Conservation (phyloP, 2,329 filamentous ascomycete genomes). For the Monosporascus sp. region DNA sequence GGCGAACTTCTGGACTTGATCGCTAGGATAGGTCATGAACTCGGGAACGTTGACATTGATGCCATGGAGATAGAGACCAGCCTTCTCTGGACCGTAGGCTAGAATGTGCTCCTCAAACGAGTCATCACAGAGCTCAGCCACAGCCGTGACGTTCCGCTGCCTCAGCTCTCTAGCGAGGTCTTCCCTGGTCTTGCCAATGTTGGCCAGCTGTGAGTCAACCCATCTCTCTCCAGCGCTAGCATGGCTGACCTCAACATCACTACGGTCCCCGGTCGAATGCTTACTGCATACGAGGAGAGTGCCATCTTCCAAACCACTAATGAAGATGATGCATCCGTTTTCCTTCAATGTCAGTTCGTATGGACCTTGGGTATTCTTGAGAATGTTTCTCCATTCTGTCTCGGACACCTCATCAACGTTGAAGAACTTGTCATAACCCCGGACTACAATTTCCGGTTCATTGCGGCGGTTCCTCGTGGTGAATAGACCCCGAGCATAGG, state of each 20-base stretch:
- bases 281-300: slow-evolving; percentile 97
- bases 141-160: slow-evolving; percentile 81
- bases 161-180: slow-evolving; percentile 74
- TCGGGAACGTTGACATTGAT: slow-evolving; percentile 93
- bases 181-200: slow-evolving; percentile 69
- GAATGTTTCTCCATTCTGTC: slow-evolving; percentile 79
- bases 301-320: slow-evolving; percentile 83
- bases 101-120: slow-evolving; percentile 95
- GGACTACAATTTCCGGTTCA: slow-evolving; percentile 70
- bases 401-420: slow-evolving; percentile 77
- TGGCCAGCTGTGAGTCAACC: slow-evolving; percentile 72
- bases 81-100: slow-evolving; percentile 73
- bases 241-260: slow-evolving; percentile 70
- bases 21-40: slow-evolving; percentile 80
- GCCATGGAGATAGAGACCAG: slow-evolving; percentile 91
- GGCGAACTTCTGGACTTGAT: slow-evolving; percentile 83
- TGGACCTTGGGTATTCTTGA: slow-evolving; percentile 69
- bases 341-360: slow-evolving; percentile 97
- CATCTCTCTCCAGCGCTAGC: slow-evolving; percentile 76
- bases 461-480: slow-evolving; percentile 66
- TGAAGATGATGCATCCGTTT: slow-evolving; percentile 99
- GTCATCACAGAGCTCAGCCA: slow-evolving; percentile 95
- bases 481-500: slow-evolving; percentile 89
- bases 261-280: slow-evolving; percentile 83
- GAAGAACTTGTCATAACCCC: slow-evolving; percentile 99